Percentiles rank a stretch among this genome's conserved stretches.
Conservation (phyloP, 2,329 filamentous ascomycete species). For the Dendrostoma leiphaemia region DNA sequence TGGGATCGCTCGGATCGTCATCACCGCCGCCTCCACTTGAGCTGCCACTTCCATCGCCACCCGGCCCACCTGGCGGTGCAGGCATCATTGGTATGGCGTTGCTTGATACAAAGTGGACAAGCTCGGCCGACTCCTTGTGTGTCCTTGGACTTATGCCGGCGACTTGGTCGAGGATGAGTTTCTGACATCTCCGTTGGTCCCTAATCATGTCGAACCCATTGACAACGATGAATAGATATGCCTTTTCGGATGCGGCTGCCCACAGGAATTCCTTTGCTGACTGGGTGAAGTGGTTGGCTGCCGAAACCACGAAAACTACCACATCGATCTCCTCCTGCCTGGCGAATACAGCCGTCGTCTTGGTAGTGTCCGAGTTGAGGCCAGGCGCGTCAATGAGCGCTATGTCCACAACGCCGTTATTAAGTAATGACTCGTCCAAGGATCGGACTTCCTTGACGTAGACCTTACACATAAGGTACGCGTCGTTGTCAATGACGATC, state of each 20-base stretch:
- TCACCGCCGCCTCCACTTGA: constrained; percentile 56
- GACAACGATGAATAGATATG: constrained; percentile 98
- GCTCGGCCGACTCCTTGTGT: constrained; percentile 84
- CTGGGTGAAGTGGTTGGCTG: constrained; percentile 95
- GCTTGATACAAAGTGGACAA: constrained; percentile 97
- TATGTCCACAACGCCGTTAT: constrained; percentile 97
- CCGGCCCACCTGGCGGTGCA: constrained; percentile 51
- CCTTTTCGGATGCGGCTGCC: constrained; percentile 93
- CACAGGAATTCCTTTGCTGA: constrained; percentile 98
- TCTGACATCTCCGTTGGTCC: constrained; percentile 87
- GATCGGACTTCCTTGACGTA: constrained; percentile 88
- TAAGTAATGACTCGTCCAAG: constrained; percentile 90
- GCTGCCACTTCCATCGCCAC: constrained; percentile 52
- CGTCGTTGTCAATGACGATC: constrained; percentile 84
- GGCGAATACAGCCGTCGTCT: constrained; percentile 96
- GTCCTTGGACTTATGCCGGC: constrained; percentile 84
- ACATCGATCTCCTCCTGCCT: constrained; percentile 98
- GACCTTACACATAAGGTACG: constrained; percentile 93
- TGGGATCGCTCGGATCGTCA: constrained; percentile 56
- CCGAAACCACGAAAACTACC: constrained; percentile 96
- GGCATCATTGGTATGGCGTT: constrained; percentile 82
- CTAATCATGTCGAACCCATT: constrained; percentile 95
- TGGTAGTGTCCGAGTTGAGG: constrained; percentile 91
- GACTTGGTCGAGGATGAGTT: constrained; percentile 91
- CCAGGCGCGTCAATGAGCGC: constrained; percentile 95